Evolutionary conservation across 1,139 yeast genomes (phyloP).

Genomic region (Pneumocystis wakefieldiae): DNA sequence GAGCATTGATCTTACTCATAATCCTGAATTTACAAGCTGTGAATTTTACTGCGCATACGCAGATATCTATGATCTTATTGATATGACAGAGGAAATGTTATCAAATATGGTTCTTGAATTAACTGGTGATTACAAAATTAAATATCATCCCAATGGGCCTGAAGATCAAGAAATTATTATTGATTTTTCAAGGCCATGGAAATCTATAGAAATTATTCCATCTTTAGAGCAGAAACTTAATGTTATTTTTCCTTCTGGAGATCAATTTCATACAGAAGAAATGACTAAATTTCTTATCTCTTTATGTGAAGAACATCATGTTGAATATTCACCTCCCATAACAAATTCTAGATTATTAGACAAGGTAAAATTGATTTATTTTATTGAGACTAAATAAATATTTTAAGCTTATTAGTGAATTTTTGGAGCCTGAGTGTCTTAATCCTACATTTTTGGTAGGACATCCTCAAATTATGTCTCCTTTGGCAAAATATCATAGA

Average conservation of each 20-base stretch:
- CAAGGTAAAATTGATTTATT: constrained; percentile 26
- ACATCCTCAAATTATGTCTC: constrained; percentile 99
- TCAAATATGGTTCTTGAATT: constrained; percentile 95
- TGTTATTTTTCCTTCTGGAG: constrained; percentile 91
- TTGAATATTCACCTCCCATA: constrained; percentile 91
- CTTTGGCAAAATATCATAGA: constrained; percentile 93
- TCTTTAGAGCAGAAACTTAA: constrained; percentile 76
- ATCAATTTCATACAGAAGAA: constrained; percentile 82
- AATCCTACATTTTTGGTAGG: constrained; percentile 97
- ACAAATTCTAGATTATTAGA: constrained; percentile 98
- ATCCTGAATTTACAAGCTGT: constrained; percentile 96
- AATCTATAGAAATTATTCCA: constrained; percentile 93
- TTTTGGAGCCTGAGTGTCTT: constrained; percentile 72
- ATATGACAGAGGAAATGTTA: constrained; percentile 82
- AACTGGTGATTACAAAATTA: constrained; percentile 72
- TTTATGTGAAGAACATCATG: constrained; percentile 59
- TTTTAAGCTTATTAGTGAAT: constrained; percentile 61
- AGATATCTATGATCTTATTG: constrained; percentile 90
- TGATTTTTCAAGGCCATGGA: constrained; percentile 95
- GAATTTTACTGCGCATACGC: constrained; percentile 94
- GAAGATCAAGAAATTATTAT: constrained; percentile 62
- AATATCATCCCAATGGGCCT: constrained; percentile 75
- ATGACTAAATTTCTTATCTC: constrained; percentile 81
- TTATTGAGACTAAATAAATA: neutral
- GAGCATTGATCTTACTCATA: constrained; percentile 95